These are phyloP conservation scores for Candida fluviatilis DNA, from an alignment of 805 yeast species.

Conservation along the genomic window DNA sequence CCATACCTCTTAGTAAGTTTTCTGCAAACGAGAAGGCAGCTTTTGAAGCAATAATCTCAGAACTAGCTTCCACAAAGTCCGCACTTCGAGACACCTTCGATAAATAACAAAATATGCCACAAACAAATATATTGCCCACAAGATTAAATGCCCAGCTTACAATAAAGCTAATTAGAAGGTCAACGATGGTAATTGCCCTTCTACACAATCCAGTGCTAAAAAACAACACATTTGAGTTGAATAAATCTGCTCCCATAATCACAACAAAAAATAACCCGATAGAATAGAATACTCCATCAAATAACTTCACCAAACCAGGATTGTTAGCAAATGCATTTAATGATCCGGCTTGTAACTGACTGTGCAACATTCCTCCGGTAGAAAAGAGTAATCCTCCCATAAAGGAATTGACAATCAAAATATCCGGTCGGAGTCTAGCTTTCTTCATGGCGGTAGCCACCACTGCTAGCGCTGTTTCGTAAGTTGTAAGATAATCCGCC, in stretches of 20 bases:
- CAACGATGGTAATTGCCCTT: constrained; percentile 65
- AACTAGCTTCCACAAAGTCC: constrained; percentile 45
- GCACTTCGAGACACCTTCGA: constrained; percentile 46
- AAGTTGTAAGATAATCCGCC: constrained; percentile 58
- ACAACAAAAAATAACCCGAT: constrained; percentile 75
- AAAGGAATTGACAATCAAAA: constrained; percentile 58
- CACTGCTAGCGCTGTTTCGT: constrained; percentile 79
- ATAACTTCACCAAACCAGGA: constrained; percentile 49
- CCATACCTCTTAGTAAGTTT: constrained; percentile 65
- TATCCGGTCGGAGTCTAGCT: constrained; percentile 58
- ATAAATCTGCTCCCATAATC: constrained; percentile 69
- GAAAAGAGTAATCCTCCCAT: constrained; percentile 69
- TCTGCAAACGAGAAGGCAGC: constrained; percentile 48
- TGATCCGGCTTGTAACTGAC: constrained; percentile 50
- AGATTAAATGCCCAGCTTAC: constrained; percentile 67
- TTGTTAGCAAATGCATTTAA: constrained; percentile 37
- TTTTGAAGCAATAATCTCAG: constrained; percentile 42
- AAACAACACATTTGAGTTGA: constrained; percentile 69
- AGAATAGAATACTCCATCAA: constrained; percentile 63
- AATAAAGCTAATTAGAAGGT: constrained; percentile 59
- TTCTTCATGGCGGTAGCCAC: constrained; percentile 86
- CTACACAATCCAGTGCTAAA: constrained; percentile 66
- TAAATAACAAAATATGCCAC: constrained; percentile 57
- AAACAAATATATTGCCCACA: constrained; percentile 60
- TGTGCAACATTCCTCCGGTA: constrained; percentile 68